Evolutionary conservation across 495 filamentous ascomycete species (phyloP).

Genomic region (Daldinia caldariorum): DNA sequence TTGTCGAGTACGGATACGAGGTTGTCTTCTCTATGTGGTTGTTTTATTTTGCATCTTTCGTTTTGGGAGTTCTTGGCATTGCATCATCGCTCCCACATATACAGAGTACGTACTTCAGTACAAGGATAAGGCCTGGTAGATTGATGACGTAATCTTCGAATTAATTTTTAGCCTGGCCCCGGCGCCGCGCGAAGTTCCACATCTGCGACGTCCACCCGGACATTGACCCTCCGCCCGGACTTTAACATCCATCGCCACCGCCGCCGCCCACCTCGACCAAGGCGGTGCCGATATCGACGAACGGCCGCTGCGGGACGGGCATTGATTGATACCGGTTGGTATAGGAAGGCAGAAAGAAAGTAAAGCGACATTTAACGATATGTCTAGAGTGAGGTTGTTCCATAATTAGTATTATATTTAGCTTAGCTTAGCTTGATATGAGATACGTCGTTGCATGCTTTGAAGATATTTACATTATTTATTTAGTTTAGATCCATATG

Average conservation of each 20-base stretch:
- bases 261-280: constrained; percentile 6
- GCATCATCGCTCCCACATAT: background rate
- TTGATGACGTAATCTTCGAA: constrained; percentile 17
- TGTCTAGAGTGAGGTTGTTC: too few species aligned
- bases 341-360: too few species aligned
- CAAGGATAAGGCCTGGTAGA: too few species aligned
- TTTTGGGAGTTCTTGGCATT: too few species aligned
- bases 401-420: background rate
- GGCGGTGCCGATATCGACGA: constrained; percentile 9
- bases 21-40: constrained; percentile 24
- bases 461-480: too few species aligned
- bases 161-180: constrained; percentile 17
- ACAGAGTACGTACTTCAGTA: too few species aligned
- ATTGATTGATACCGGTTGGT: too few species aligned
- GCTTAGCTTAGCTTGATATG: background rate
- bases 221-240: background rate
- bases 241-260: constrained; percentile 12
- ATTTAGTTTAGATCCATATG: too few species aligned
- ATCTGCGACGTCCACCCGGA: too few species aligned
- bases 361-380: too few species aligned
- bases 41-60: too few species aligned
- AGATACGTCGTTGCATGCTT: background rate
- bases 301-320: constrained; percentile 29
- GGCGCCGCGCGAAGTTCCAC: constrained; percentile 1
- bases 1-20: constrained; percentile 30